A percentile compares a stretch with the other conserved stretches of the same genome.
Conservation (phyloP, 2,329 filamentous ascomycete species). For the Aspergillus latus region DNA sequence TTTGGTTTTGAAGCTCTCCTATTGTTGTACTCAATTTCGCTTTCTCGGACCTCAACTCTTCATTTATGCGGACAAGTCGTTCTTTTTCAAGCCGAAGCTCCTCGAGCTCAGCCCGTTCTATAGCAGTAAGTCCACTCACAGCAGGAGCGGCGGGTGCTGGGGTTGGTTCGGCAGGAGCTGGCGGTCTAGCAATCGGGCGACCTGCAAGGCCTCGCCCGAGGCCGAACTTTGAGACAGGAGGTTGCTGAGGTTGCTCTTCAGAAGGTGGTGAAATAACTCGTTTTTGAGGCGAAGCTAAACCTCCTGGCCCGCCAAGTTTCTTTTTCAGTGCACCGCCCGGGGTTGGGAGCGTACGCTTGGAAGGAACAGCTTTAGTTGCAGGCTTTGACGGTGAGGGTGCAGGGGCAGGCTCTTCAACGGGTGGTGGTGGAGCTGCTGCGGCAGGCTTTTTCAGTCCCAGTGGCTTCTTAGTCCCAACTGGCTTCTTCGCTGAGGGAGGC, state of each 20-base stretch:
- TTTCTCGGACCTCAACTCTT: constrained; percentile 80
- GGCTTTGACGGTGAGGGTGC: constrained; percentile 50
- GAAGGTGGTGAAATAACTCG: constrained; percentile 46
- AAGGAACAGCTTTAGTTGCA: constrained; percentile 40
- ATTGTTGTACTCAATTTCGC: constrained; percentile 81
- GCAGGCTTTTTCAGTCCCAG: constrained; percentile 51
- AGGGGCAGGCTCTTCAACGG: constrained; percentile 54
- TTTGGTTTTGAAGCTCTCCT: constrained; percentile 93
- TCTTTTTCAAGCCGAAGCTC: constrained; percentile 85
- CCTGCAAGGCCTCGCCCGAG: constrained; percentile 77
- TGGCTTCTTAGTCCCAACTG: constrained; percentile 54
- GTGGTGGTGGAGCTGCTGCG: constrained; percentile 47
- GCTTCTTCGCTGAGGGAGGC: constrained; percentile 56
- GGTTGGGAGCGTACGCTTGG: constrained; percentile 47
- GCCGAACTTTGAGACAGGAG: constrained; percentile 56
- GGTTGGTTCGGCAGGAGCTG: constrained; percentile 42
- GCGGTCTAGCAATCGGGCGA: constrained; percentile 77
- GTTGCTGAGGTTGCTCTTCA: constrained; percentile 45
- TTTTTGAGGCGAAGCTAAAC: constrained; percentile 42
- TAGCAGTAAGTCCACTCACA: constrained; percentile 66
- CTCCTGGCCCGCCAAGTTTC: constrained; percentile 45
- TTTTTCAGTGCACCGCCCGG: constrained; percentile 47
- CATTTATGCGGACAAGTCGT: constrained; percentile 68
- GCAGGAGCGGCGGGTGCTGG: constrained; percentile 58
- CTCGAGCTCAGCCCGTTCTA: constrained; percentile 90